These are phyloP conservation scores for Crithidia thermophila DNA, from an alignment of 208 protist genomes.

Conservation along the genomic window DNA sequence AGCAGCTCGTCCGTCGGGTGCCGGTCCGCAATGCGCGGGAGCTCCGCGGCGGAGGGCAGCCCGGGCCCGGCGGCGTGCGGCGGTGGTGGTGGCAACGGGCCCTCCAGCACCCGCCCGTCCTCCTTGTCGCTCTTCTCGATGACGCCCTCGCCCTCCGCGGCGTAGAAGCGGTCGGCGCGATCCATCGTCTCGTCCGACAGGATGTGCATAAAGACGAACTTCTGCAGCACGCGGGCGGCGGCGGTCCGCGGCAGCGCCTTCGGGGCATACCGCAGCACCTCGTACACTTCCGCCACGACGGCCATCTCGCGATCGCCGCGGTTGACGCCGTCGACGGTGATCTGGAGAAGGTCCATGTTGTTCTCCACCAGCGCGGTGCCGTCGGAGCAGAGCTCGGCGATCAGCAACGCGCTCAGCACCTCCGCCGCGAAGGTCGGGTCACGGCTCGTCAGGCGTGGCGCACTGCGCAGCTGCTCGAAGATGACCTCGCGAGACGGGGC, in stretches of 20 bases:
- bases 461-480: conserved; percentile 56
- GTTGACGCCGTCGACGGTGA: conserved; percentile 59
- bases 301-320: conserved; percentile 46
- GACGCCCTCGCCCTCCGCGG: conserved; percentile 15
- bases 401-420: conserved; percentile 65
- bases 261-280: conserved; percentile 34
- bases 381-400: conserved; percentile 59
- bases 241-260: conserved; percentile 24
- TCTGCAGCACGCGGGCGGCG: conserved; percentile 41
- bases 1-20: conserved; percentile 10
- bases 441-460: conserved; percentile 30
- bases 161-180: conserved; percentile 23
- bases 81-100: neutral
- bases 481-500: conserved; percentile 39
- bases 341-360: conserved; percentile 59
- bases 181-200: conserved; percentile 62
- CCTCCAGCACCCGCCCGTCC: conserved; percentile 8
- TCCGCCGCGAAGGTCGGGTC: conserved; percentile 63
- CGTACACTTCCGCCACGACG: conserved; percentile 63
- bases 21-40: conserved; percentile 24
- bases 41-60: conserved; percentile 4
- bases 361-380: conserved; percentile 48
- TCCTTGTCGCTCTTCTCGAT: conserved; percentile 16
- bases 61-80: neutral
- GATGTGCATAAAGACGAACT: conserved; percentile 43